These are phyloP conservation scores for Serendipita sp. DNA, from an alignment of 768 basidiomycete genomes.

Conservation along the genomic window DNA sequence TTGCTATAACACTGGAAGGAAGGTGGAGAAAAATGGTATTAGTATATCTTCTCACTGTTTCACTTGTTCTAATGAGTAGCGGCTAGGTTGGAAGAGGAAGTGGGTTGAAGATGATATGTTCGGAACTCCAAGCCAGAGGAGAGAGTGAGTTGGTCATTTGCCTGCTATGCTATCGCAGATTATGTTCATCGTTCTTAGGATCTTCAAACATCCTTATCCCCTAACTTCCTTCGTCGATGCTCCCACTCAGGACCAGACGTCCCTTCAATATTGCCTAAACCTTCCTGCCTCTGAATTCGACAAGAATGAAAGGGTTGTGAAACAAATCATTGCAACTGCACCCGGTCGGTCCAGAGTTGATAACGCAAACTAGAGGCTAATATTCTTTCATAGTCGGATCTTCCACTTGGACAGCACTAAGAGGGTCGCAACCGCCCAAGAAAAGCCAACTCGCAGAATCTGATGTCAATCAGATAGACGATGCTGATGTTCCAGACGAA, in stretches of 20 bases:
- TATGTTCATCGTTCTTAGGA: not conserved
- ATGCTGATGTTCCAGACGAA: not conserved
- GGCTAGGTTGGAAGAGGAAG: not conserved
- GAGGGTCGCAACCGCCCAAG: not conserved
- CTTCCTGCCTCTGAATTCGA: not conserved
- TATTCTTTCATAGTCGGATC: not conserved
- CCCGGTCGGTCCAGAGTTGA: not conserved
- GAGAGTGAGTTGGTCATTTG: not conserved
- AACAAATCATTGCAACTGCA: not conserved
- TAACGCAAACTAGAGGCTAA: not conserved
- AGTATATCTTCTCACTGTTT: not conserved
- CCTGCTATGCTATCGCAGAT: not conserved
- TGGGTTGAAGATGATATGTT: not conserved
- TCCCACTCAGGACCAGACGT: not conserved
- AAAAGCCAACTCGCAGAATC: no score
- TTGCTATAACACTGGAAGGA: not conserved
- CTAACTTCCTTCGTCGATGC: not conserved
- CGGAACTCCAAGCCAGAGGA: not conserved
- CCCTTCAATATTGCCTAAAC: not conserved
- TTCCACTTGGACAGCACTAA: not conserved
- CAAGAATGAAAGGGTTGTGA: not conserved
- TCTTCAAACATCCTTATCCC: slow-evolving; percentile 1
- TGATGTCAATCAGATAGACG: not conserved
- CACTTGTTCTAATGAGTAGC: not conserved
- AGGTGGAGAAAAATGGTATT: not conserved